Conservation (phyloP, 2,329 filamentous ascomycete genomes). For the Botrytis galanthina region DNA sequence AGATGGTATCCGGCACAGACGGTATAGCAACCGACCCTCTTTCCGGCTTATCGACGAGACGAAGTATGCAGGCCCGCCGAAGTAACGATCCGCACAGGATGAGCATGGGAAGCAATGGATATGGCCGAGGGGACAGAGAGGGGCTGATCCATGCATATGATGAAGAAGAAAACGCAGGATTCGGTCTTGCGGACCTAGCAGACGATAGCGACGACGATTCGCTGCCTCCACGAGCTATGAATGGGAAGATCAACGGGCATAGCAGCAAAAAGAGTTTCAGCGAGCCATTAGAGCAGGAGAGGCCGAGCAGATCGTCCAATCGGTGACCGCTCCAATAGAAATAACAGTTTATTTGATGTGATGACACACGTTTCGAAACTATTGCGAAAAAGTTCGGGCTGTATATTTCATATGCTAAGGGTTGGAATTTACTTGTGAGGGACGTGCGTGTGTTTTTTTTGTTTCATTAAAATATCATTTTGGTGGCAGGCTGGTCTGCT, state of each 20-base stretch:
- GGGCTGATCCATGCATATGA: slow-evolving; percentile 88
- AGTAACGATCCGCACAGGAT: slow-evolving; percentile 61
- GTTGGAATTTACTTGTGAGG: slow-evolving; percentile 6
- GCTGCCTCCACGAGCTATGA: slow-evolving; percentile 25
- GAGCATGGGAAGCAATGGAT: slow-evolving; percentile 60
- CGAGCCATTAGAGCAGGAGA: slow-evolving; percentile 29
- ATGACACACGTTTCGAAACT: slow-evolving; percentile 11
- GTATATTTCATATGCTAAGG: slow-evolving; percentile 16
- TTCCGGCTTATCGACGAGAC: slow-evolving; percentile 81
- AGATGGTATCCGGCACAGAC: slow-evolving; percentile 64
- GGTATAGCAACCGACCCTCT: slow-evolving; percentile 89
- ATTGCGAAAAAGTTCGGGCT: slow-evolving; percentile 4
- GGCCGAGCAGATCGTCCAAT: slow-evolving; percentile 29
- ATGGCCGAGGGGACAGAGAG: slow-evolving; percentile 65
- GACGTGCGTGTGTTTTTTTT: slow-evolving; percentile 12
- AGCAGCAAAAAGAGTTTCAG: slow-evolving; percentile 34
- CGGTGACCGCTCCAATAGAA: slow-evolving; percentile 28
- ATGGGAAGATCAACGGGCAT: slow-evolving; percentile 35
- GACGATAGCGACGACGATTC: slow-evolving; percentile 66
- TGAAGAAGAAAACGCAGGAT: slow-evolving; percentile 70
- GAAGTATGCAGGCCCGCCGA: slow-evolving; percentile 87
- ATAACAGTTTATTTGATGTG: slow-evolving; percentile 10
- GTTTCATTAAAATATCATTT: slow-evolving; percentile 19
- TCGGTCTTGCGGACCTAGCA: slow-evolving; percentile 75
- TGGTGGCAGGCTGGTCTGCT: slow-evolving; percentile 21